phyloP scores from a whole-genome alignment of 164 flowering plant genomes.

The Litsea cubeba region DNA sequence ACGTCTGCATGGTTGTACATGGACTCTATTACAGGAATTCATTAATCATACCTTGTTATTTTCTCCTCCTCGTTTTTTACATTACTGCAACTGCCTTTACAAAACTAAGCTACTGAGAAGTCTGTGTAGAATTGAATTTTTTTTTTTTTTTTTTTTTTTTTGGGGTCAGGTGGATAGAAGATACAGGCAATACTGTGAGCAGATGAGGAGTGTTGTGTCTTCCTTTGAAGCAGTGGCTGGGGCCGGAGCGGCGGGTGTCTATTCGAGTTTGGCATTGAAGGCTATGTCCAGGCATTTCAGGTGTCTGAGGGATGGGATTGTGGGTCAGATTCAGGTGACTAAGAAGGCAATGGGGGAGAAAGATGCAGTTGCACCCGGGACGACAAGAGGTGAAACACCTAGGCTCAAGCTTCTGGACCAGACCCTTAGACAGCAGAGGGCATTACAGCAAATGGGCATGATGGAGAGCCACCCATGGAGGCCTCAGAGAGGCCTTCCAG shows the following conservation, averaged over 20 bases:
- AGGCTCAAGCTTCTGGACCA: constrained; percentile 75
- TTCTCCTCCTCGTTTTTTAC: not conserved
- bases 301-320: constrained; percentile 75
- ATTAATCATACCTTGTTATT: not conserved
- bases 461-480: constrained; percentile 93
- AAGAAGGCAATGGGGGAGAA: constrained; percentile 81
- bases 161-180: constrained; percentile 86
- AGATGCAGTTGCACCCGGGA: constrained; percentile 59
- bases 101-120: not conserved
- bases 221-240: constrained; percentile 87
- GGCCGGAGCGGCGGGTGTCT: constrained; percentile 53
- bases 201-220: constrained; percentile 74
- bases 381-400: constrained; percentile 73
- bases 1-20: not conserved
- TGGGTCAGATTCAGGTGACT: constrained; percentile 60
- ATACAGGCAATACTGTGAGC: constrained; percentile 85
- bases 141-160: not conserved
- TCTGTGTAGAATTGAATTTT: not conserved
- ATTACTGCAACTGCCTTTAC: not conserved
- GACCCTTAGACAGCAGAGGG: constrained; percentile 67
- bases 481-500: constrained; percentile 95
- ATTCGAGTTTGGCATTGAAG: constrained; percentile 68
- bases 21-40: not conserved
- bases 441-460: constrained; percentile 76
- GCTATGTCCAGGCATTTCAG: constrained; percentile 95